phyloP scores from a whole-genome alignment of 257 asterid genomes.

The Mitragyna speciosa region DNA sequence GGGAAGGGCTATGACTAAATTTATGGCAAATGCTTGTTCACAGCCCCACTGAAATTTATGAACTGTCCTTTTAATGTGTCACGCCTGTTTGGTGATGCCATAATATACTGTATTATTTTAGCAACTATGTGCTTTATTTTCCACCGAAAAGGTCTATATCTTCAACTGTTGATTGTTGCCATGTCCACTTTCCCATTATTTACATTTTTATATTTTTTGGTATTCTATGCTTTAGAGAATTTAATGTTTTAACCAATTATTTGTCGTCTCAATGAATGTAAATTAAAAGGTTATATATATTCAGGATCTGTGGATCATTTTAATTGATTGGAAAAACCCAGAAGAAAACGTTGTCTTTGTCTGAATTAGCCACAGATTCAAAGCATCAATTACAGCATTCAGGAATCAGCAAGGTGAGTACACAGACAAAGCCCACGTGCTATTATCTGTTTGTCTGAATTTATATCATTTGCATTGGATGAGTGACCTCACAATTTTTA shows the following conservation, averaged over 20 bases:
- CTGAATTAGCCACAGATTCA: background rate
- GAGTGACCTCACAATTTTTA: no score
- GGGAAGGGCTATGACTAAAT: background rate
- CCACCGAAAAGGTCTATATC: slow-evolving; percentile 8
- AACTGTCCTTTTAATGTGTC: slow-evolving; percentile 19
- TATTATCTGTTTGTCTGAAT: background rate
- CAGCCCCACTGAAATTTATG: slow-evolving; percentile 5
- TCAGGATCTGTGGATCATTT: background rate
- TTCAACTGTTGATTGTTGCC: slow-evolving; percentile 16
- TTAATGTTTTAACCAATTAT: background rate
- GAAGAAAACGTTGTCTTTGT: background rate
- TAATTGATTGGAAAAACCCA: background rate
- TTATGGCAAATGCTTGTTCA: background rate
- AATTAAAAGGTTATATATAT: background rate
- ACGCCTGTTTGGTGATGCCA: slow-evolving; percentile 8
- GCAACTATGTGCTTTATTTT: background rate
- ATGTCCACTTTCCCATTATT: slow-evolving; percentile 9
- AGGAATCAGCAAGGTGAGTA: background rate
- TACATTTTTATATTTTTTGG: no score
- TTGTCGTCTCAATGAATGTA: background rate
- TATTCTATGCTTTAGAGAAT: background rate
- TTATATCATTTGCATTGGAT: no score
- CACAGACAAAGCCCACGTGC: background rate
- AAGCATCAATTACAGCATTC: background rate
- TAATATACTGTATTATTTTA: background rate